Conservation (phyloP, 1,139 yeast species). For the Yamadazyma pseudoaaseri region DNA sequence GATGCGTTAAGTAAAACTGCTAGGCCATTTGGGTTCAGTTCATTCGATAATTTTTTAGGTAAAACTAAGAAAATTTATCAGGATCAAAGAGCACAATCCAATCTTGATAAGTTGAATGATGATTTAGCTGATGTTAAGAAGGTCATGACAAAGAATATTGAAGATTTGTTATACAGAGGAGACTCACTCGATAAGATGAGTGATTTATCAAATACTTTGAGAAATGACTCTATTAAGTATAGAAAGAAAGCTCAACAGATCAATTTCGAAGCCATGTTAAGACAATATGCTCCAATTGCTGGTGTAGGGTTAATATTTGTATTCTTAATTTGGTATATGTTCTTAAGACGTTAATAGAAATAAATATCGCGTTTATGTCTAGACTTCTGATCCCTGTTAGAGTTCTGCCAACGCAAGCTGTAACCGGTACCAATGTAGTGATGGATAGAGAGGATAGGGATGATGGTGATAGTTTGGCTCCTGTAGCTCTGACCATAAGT, state of each 20-base stretch:
- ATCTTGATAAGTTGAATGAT: constrained; percentile 78
- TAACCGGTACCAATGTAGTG: constrained; percentile 7
- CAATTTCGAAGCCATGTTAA: constrained; percentile 81
- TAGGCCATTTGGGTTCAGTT: constrained; percentile 87
- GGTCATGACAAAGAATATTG: constrained; percentile 95
- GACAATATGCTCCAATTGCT: constrained; percentile 86
- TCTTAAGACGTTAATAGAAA: constrained; percentile 32
- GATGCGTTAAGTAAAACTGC: constrained; percentile 63
- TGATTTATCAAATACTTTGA: constrained; percentile 77
- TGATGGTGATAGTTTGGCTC: constrained; percentile 1
- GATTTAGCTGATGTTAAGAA: constrained; percentile 92
- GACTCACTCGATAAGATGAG: constrained; percentile 92
- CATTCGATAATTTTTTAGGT: constrained; percentile 78
- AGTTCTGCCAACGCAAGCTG: constrained; percentile 8
- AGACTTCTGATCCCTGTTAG: neutral
- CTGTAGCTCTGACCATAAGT: constrained; percentile 8
- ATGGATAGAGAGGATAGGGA: neutral
- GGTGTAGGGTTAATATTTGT: constrained; percentile 72
- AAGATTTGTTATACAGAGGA: constrained; percentile 90
- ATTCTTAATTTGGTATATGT: constrained; percentile 81
- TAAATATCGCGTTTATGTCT: constrained; percentile 1
- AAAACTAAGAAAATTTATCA: constrained; percentile 88
- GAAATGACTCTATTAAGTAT: constrained; percentile 84
- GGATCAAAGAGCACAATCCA: constrained; percentile 87
- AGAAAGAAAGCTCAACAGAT: constrained; percentile 87